Base-by-base conservation (phyloP, 2,329 filamentous ascomycete species). In the Aspergillus intermedius region DNA sequence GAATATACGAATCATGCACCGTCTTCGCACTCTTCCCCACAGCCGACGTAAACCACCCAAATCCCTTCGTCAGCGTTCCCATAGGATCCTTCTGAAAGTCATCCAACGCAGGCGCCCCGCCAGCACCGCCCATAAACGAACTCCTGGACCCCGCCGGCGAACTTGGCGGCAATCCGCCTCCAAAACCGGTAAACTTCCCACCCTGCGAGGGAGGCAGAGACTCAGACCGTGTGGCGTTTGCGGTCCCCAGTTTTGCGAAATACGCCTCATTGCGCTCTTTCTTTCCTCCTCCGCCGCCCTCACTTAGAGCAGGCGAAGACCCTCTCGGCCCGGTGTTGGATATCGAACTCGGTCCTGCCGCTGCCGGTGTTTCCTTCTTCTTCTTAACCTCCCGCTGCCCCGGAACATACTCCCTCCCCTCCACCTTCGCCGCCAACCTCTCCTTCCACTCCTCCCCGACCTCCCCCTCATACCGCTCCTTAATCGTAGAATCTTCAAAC, bases 381-480 rank as follows among this genome's bases (percentile, higher is more conserved):
- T 64, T 65, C 55, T 68, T 68, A 51, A 62, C 64, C 46, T 75
- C 74, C 68, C 83, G 84, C 66, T 84, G 79, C 6, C 80, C 82
- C 13, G 85, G 85, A 2, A 93, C 87, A 64, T 94, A 97, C 58
- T 95, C 88, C 50, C 79, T 79, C 10, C 87, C 88, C 69, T 97
- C 93, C 5, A 94, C 88, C 74, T 93, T 91, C 60, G 87, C 88
- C 30, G 83, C 84, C 55, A 97, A 70, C 53, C 90, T 80, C 68
- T 95, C 91, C 71, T 96, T 96, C 83, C 86, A 97, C 73, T 96
- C 91, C 70, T 96, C 91, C 48, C 91, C 91, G 0, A 86, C 87
- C 55, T 93, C 88, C 48, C 88, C 87, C 53, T 90, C 85, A 66
- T 97, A 97, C 48, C 91, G 77, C 69, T 96, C 90, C 51, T 88